These are phyloP conservation scores for Tuber calosporum DNA, from an alignment of 495 filamentous ascomycete genomes.

Conservation along the genomic window DNA sequence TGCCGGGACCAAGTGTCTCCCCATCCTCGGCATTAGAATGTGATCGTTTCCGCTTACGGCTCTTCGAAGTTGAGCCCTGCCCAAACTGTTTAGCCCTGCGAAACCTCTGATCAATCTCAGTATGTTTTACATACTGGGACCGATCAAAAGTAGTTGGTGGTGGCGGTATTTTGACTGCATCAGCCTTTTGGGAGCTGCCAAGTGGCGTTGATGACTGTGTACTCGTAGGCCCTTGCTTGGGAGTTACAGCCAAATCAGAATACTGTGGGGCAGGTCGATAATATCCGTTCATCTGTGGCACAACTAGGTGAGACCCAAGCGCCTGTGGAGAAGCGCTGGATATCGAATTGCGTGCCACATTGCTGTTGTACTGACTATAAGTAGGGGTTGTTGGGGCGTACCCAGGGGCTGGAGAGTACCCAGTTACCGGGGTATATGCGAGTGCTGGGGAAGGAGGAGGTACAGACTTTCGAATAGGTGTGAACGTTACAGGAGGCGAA, in stretches of 20 bases:
- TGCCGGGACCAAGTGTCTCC: conserved; percentile 47
- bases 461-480: conserved; percentile 8
- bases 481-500: conserved; percentile 12
- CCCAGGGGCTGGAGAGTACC: conserved; percentile 13
- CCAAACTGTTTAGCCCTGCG: conserved; percentile 30
- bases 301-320: neutral
- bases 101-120: conserved; percentile 41
- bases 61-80: conserved; percentile 27
- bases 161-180: conserved; percentile 51
- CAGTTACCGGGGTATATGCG: conserved; percentile 1
- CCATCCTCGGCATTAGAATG: conserved; percentile 44
- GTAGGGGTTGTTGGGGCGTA: conserved; percentile 18
- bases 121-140: conserved; percentile 42
- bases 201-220: conserved; percentile 44
- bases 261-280: conserved; percentile 13
- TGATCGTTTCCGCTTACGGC: conserved; percentile 40
- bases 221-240: conserved; percentile 8
- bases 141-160: conserved; percentile 37
- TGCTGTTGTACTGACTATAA: conserved; percentile 20
- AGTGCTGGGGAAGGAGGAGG: conserved; percentile 9
- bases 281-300: conserved; percentile 23
- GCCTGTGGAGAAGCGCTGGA: conserved; percentile 9
- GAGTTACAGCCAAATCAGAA: conserved; percentile 9
- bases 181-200: conserved; percentile 62
- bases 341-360: conserved; percentile 14